phyloP scores from a whole-genome alignment of 225 moss, liverwort and hornwort genomes.

The Neckera pumila region DNA sequence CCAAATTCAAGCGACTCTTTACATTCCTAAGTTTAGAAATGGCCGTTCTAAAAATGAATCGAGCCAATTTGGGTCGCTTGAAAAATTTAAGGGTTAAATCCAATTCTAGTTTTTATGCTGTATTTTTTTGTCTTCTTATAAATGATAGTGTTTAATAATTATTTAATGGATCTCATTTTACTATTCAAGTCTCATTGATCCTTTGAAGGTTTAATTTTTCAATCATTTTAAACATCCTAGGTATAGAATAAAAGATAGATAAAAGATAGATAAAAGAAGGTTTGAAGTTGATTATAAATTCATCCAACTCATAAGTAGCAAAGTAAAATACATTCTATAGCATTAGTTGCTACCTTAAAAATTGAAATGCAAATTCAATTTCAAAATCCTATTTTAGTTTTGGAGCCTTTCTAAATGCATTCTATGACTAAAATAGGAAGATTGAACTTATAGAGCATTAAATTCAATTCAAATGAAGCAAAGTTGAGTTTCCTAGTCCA shows the following conservation, averaged over 20 bases:
- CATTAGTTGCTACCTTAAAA: not conserved
- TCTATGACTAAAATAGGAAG: not conserved
- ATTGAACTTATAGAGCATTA: not conserved
- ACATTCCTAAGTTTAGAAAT: no score
- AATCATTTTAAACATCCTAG: not conserved
- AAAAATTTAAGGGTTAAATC: no score
- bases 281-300: not conserved
- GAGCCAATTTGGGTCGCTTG: no score
- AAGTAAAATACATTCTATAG: not conserved
- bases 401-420: no score
- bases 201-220: not conserved
- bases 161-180: not conserved
- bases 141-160: not conserved
- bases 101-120: no score
- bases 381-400: not conserved
- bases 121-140: not conserved
- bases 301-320: not conserved
- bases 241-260: no score
- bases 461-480: not conserved
- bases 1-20: no score
- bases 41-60: no score
- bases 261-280: no score
- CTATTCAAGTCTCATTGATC: not conserved
- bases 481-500: not conserved
- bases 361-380: not conserved